Percentiles rank a stretch among this genome's conserved stretches.
These are phyloP conservation scores for Diaporthe ampelina DNA, from an alignment of 2,329 filamentous ascomycete genomes.

Conservation along the genomic window DNA sequence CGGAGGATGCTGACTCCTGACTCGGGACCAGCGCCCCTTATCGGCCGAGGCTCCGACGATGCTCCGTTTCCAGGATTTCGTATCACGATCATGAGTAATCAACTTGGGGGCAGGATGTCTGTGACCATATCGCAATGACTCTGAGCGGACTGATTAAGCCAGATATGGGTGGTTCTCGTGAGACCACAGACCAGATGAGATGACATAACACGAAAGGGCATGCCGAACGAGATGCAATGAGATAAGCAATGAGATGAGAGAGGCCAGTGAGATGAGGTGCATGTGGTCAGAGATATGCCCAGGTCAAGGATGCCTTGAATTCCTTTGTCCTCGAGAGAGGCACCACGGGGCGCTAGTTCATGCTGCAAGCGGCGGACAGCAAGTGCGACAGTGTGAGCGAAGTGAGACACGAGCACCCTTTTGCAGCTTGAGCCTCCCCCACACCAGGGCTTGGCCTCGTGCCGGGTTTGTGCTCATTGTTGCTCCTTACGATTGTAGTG, in stretches of 20 bases:
- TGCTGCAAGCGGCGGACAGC: conserved; percentile 24
- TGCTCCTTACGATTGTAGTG: neutral
- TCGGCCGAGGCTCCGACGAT: conserved; percentile 27
- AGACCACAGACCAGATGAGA: no score
- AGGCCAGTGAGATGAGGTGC: conserved; percentile 18
- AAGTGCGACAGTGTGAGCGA: neutral
- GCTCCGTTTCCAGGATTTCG: conserved; percentile 20
- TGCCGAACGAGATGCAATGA: neutral
- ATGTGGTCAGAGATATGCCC: conserved; percentile 8
- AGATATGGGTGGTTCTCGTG: no score
- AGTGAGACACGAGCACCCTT: conserved; percentile 19
- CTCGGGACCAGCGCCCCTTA: conserved; percentile 17
- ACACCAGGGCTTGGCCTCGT: conserved; percentile 16
- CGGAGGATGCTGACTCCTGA: conserved; percentile 20
- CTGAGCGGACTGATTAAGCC: neutral
- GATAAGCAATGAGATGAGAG: conserved; percentile 12
- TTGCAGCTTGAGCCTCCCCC: conserved; percentile 25
- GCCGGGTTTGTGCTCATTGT: neutral
- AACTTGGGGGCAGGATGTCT: neutral
- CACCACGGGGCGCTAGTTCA: conserved; percentile 25
- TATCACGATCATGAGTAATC: conserved; percentile 9
- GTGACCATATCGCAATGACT: neutral
- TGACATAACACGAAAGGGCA: conserved; percentile 2
- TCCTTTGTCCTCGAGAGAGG: conserved; percentile 20
- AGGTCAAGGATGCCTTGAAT: conserved; percentile 20